Evolutionary conservation across 208 protist species (phyloP).

Genomic region (Angomonas deanei): DNA sequence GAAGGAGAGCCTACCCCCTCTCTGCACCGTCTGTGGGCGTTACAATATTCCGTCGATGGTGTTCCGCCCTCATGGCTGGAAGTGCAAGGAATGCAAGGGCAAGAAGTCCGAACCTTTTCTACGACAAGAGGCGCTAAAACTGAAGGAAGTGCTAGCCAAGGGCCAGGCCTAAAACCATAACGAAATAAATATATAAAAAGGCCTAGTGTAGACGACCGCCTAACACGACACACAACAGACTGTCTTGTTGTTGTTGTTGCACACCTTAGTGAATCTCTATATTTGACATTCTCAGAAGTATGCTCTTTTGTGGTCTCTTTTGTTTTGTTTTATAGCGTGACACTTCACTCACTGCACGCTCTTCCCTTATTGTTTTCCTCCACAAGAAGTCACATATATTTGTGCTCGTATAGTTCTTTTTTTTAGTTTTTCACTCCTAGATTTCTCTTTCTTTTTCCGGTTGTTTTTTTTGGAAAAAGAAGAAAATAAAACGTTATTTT

Average conservation of each 20-base stretch:
- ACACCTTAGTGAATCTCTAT: no score
- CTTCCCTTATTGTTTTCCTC: no score
- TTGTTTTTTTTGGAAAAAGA: constrained; percentile 5
- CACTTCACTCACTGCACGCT: no score
- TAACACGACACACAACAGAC: no score
- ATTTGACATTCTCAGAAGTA: no score
- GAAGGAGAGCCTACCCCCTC: constrained; percentile 20
- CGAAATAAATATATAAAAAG: constrained; percentile 2
- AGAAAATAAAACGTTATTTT: constrained; percentile 4
- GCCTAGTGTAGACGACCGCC: no score
- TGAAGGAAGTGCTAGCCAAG: constrained; percentile 17
- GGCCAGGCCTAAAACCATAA: background rate
- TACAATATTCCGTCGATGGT: constrained; percentile 75
- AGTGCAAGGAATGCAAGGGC: constrained; percentile 85
- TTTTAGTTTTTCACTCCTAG: background rate
- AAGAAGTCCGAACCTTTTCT: constrained; percentile 61
- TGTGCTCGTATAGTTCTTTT: background rate
- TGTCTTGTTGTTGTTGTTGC: no score
- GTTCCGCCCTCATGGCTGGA: constrained; percentile 66
- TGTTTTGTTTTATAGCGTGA: no score
- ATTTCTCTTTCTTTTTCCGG: background rate
- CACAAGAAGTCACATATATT: constrained; percentile 1
- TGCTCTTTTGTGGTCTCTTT: no score
- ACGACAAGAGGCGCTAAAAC: constrained; percentile 41
- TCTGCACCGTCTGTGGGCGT: constrained; percentile 85